Evolutionary conservation across 179 eudicot genomes (phyloP).

Genomic region (Drosera spatulata): DNA sequence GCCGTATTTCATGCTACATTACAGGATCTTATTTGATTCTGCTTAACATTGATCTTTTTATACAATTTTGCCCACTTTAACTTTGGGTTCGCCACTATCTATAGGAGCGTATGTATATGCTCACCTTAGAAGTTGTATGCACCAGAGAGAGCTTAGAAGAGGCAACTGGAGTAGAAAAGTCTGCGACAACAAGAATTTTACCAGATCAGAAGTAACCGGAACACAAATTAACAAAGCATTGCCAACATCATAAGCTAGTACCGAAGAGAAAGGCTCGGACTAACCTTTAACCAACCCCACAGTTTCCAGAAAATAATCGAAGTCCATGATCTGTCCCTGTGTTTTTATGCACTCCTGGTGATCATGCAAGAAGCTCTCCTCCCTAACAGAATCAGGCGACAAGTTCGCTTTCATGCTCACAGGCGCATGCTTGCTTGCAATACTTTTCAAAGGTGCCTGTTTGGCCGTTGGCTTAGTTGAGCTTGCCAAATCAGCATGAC

Average conservation of each 20-base stretch:
- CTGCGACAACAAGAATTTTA: conserved; percentile 4
- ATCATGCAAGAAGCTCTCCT: conserved; percentile 50
- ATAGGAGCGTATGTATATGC: too few species aligned
- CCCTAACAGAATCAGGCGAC: conserved; percentile 11
- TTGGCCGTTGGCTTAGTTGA: conserved; percentile 27
- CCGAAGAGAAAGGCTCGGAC: background rate
- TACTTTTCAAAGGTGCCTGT: conserved; percentile 16
- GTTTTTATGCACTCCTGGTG: conserved; percentile 52
- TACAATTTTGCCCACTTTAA: too few species aligned
- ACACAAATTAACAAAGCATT: too few species aligned
- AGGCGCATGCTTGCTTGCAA: conserved; percentile 20
- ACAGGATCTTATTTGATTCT: too few species aligned
- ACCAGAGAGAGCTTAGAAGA: background rate
- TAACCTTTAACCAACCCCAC: conserved; percentile 43
- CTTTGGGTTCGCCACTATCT: too few species aligned
- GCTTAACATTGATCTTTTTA: too few species aligned
- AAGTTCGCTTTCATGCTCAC: conserved; percentile 18
- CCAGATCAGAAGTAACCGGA: background rate
- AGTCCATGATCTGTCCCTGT: conserved; percentile 23
- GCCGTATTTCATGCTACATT: too few species aligned
- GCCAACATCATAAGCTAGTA: too few species aligned
- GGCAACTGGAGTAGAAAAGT: background rate
- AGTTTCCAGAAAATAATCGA: conserved; percentile 34
- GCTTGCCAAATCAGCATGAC: conserved; percentile 38
- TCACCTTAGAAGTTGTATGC: conserved; percentile 4